phyloP scores from a whole-genome alignment of 2,329 filamentous ascomycete genomes.

The Bipolaris cookei region DNA sequence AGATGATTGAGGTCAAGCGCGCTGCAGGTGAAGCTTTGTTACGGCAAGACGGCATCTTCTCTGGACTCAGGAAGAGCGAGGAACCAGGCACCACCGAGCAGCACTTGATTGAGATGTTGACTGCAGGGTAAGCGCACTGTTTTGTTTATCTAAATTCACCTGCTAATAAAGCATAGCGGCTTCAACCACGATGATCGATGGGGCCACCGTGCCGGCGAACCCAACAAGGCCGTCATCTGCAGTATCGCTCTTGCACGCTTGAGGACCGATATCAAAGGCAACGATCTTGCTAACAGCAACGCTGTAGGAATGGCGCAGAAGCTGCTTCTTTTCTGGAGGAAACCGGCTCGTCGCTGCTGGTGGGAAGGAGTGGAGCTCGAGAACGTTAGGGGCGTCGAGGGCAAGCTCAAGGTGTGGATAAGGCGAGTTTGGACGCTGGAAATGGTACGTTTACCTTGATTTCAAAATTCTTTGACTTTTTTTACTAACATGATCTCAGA shows the following conservation, averaged over 20 bases:
- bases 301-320: slow-evolving; percentile 99
- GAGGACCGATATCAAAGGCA: slow-evolving; percentile 84
- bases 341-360: slow-evolving; percentile 95
- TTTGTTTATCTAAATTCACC: not conserved
- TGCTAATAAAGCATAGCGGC: slow-evolving; percentile 64
- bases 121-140: slow-evolving; percentile 75
- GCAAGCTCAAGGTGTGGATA: slow-evolving; percentile 97
- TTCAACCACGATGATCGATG: slow-evolving; percentile 95
- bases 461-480: not conserved
- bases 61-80: slow-evolving; percentile 90
- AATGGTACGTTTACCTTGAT: slow-evolving; percentile 65
- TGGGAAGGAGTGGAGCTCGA: slow-evolving; percentile 97
- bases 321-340: slow-evolving; percentile 95
- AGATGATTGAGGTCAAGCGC: slow-evolving; percentile 97
- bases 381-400: slow-evolving; percentile 86
- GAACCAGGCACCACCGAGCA: slow-evolving; percentile 96
- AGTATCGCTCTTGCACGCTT: slow-evolving; percentile 91
- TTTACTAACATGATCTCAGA: slow-evolving; percentile 56
- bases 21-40: slow-evolving; percentile 87
- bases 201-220: slow-evolving; percentile 97
- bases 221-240: slow-evolving; percentile 98
- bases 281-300: slow-evolving; percentile 73
- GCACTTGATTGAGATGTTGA: slow-evolving; percentile 98
- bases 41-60: slow-evolving; percentile 93
- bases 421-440: slow-evolving; percentile 97